Percentiles rank a stretch among this genome's conserved stretches.
phyloP scores from a whole-genome alignment of 371 early-diverging fungal genomes.

The Mucor lusitanicus region DNA sequence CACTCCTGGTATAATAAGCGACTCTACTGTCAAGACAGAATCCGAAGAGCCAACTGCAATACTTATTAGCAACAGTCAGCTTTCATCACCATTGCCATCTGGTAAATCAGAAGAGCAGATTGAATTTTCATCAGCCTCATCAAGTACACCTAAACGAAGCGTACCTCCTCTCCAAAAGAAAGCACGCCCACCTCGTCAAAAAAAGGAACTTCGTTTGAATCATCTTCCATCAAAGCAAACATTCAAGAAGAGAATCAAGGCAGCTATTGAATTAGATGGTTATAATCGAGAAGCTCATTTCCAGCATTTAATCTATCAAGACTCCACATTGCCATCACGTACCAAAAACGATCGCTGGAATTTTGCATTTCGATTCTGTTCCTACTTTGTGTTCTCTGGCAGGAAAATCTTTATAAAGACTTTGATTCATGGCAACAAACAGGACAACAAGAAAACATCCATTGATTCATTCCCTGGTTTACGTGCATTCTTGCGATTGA shows the following conservation, averaged over 20 bases:
- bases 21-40: too few species aligned
- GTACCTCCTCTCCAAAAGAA: too few species aligned
- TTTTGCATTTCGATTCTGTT: not conserved
- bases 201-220: not conserved
- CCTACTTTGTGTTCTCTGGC: not conserved
- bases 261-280: not conserved
- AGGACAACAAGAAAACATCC: not conserved
- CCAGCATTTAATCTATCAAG: not conserved
- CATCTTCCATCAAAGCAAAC: not conserved
- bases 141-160: too few species aligned
- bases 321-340: not conserved
- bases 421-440: not conserved
- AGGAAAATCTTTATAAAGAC: not conserved
- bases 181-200: too few species aligned
- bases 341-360: not conserved
- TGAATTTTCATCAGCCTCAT: too few species aligned
- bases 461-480: not conserved
- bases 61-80: too few species aligned
- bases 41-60: too few species aligned
- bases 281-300: not conserved
- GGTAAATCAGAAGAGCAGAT: too few species aligned
- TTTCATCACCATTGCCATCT: too few species aligned
- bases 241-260: not conserved
- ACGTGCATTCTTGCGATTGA: not conserved
- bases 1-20: too few species aligned